These are phyloP conservation scores for Saururus chinensis DNA, from an alignment of 164 flowering plant species.

Conservation along the genomic window DNA sequence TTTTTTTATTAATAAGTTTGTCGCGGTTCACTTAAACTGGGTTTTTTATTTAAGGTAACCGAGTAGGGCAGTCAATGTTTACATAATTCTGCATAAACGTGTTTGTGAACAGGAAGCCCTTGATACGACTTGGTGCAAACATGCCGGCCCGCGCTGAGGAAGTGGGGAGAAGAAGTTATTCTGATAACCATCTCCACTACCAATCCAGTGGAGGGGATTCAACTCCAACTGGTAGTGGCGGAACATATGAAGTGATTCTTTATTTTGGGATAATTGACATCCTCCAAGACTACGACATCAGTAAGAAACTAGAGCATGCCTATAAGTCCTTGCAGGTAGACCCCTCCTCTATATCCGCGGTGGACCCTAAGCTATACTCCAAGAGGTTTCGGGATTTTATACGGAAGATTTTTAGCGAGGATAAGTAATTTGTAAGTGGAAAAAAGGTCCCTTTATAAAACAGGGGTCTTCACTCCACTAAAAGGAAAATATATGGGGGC, in stretches of 20 bases:
- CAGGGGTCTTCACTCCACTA: not conserved
- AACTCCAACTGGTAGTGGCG: slow-evolving; percentile 15
- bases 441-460: not conserved
- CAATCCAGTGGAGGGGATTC: slow-evolving; percentile 10
- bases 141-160: slow-evolving; percentile 36
- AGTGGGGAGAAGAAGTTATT: slow-evolving; percentile 14
- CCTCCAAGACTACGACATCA: slow-evolving; percentile 43
- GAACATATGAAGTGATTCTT: slow-evolving; percentile 14
- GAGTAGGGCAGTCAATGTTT: not conserved
- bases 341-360: slow-evolving; percentile 77
- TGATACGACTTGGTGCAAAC: slow-evolving; percentile 25
- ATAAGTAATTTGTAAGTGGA: slow-evolving; percentile 19
- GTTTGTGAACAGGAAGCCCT: slow-evolving; percentile 16
- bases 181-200: slow-evolving; percentile 12
- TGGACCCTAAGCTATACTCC: slow-evolving; percentile 82
- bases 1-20: no score
- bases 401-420: slow-evolving; percentile 59
- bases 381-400: slow-evolving; percentile 72
- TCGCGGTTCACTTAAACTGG: no score
- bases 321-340: slow-evolving; percentile 81
- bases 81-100: not conserved
- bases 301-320: slow-evolving; percentile 66
- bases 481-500: no score
- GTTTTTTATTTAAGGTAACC: not conserved
- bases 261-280: slow-evolving; percentile 22